phyloP scores from a whole-genome alignment of 169 alveolate species.

The Toxoplasma gondii region DNA sequence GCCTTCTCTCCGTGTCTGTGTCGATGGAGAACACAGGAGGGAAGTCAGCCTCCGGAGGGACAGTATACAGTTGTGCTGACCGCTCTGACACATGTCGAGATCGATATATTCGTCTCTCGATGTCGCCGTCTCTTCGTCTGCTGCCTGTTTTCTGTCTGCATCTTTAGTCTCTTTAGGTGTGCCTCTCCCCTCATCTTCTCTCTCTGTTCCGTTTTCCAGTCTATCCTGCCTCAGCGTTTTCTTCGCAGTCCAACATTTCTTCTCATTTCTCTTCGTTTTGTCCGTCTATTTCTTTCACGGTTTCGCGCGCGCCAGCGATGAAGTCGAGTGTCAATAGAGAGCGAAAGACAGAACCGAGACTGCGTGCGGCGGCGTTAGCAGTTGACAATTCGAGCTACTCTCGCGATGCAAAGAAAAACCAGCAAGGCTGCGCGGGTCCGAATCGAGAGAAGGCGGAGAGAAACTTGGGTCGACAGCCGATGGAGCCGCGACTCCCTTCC shows the following conservation, averaged over 20 bases:
- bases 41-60: not conserved
- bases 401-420: too few species aligned
- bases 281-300: not conserved
- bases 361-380: too few species aligned
- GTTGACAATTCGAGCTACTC: too few species aligned
- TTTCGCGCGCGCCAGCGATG: too few species aligned
- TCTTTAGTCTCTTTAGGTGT: not conserved
- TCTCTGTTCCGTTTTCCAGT: conserved; percentile 6
- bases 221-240: not conserved
- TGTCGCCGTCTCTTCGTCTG: not conserved
- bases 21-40: not conserved
- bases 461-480: not conserved
- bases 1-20: not conserved
- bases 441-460: too few species aligned
- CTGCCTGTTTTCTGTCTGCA: not conserved
- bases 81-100: not conserved
- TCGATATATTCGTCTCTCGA: not conserved
- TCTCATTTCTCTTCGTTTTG: not conserved
- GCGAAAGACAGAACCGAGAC: too few species aligned
- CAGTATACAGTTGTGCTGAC: not conserved
- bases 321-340: too few species aligned
- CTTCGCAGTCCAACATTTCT: not conserved
- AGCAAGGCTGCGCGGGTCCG: too few species aligned
- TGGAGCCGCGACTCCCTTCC: conserved; percentile 37
- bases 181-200: not conserved